Percentiles rank a stretch among this genome's conserved stretches.
Conservation (phyloP, 2,329 filamentous ascomycete species). For the Moelleriella libera region DNA sequence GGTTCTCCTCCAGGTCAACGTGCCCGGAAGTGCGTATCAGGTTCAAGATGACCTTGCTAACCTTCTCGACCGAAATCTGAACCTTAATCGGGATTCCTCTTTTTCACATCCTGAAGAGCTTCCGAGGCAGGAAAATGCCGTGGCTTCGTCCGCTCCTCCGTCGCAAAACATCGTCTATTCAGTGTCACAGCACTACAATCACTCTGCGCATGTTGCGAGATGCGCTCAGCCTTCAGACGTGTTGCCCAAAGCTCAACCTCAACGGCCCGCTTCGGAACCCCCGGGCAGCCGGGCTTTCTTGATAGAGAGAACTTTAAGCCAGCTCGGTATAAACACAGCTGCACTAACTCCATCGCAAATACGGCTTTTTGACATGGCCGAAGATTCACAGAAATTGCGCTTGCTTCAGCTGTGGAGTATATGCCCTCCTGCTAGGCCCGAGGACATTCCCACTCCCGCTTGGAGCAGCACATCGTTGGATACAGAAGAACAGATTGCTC, state of each 20-base stretch:
- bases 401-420: constrained; percentile 79
- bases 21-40: constrained; percentile 28
- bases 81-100: constrained; percentile 33
- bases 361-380: constrained; percentile 64
- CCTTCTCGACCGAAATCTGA: constrained; percentile 67
- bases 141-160: constrained; percentile 11
- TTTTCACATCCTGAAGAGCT: constrained; percentile 9
- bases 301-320: constrained; percentile 43
- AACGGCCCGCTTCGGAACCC: constrained; percentile 35
- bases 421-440: constrained; percentile 50
- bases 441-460: constrained; percentile 37
- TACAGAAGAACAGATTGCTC: constrained; percentile 44
- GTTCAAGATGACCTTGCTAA: constrained; percentile 70
- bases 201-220: constrained; percentile 49
- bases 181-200: constrained; percentile 72
- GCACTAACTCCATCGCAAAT: constrained; percentile 62
- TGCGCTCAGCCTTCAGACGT: constrained; percentile 13
- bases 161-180: constrained; percentile 49
- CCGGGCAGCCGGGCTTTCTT: constrained; percentile 32
- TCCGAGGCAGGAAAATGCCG: constrained; percentile 14
- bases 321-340: constrained; percentile 55
- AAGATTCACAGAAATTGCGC: constrained; percentile 55
- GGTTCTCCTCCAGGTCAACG: constrained; percentile 17
- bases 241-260: constrained; percentile 17
- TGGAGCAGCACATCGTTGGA: constrained; percentile 39